A percentile compares a stretch with the other conserved stretches of the same genome.
Conservation (phyloP, 2,329 filamentous ascomycete species). For the Calonectria crousiana region DNA sequence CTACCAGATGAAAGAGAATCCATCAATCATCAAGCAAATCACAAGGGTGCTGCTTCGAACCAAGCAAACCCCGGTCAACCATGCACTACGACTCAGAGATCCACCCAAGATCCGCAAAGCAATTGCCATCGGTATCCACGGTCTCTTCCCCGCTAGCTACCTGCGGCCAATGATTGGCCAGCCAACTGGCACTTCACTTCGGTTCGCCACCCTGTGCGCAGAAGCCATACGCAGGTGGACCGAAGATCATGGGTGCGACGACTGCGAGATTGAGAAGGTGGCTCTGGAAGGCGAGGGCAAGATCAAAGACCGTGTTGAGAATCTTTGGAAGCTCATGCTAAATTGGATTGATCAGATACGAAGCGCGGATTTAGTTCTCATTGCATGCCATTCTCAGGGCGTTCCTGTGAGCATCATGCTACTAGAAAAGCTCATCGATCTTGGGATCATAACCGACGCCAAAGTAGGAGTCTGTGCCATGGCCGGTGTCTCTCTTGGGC, state of each 20-base stretch:
- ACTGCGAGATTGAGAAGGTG: constrained; percentile 91
- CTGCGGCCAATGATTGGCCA: constrained; percentile 93
- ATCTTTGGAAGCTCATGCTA: constrained; percentile 92
- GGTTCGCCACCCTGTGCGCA: constrained; percentile 90
- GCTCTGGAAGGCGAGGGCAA: constrained; percentile 95
- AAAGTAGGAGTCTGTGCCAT: constrained; percentile 88
- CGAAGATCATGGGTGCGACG: constrained; percentile 76
- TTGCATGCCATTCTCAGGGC: constrained; percentile 96
- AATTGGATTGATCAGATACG: constrained; percentile 96
- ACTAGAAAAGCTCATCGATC: constrained; percentile 89
- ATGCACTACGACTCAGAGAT: constrained; percentile 79
- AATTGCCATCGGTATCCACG: constrained; percentile 93
- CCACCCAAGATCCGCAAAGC: constrained; percentile 84
- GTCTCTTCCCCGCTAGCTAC: constrained; percentile 89
- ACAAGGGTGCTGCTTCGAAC: constrained; percentile 68
- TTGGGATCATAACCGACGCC: constrained; percentile 82
- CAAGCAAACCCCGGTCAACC: constrained; percentile 69
- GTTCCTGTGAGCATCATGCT: constrained; percentile 95
- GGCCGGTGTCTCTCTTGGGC: constrained; percentile 93
- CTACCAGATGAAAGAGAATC: constrained; percentile 75
- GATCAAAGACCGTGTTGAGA: constrained; percentile 88
- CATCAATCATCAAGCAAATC: constrained; percentile 78
- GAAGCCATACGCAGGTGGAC: constrained; percentile 88
- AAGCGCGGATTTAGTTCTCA: constrained; percentile 86
- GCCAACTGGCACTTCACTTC: constrained; percentile 93